A percentile compares a stretch with the other conserved stretches of the same genome.
Evolutionary conservation across 73 alveolate genomes (phyloP).

Genomic region (Paramecium octaurelia): DNA sequence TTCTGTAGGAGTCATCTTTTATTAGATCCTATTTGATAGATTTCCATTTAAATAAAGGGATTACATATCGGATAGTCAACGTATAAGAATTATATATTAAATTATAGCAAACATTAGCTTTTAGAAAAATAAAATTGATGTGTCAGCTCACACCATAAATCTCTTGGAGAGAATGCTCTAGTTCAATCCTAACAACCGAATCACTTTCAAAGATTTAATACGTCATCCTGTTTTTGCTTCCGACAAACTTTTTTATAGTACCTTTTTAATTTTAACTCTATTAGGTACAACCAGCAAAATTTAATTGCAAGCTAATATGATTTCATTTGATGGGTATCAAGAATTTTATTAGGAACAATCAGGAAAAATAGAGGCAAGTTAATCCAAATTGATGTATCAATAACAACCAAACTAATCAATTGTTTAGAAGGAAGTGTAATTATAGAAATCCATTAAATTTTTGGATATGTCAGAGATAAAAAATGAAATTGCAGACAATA

Average conservation of each 20-base stretch:
- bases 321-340: not conserved
- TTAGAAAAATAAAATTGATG: not conserved
- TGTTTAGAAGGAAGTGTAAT: not conserved
- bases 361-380: not conserved
- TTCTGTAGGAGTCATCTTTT: conserved; percentile 10
- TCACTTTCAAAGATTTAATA: not conserved
- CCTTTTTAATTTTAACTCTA: not conserved
- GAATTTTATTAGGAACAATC: not conserved
- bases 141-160: not conserved
- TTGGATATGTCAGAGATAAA: not conserved
- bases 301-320: not conserved
- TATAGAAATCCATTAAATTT: not conserved
- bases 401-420: not conserved
- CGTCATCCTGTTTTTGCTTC: not conserved
- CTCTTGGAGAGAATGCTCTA: not conserved
- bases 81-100: not conserved
- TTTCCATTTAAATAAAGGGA: not conserved
- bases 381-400: not conserved
- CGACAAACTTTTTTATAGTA: not conserved
- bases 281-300: not conserved
- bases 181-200: not conserved
- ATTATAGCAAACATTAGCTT: not conserved
- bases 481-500: not conserved
- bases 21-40: not conserved
- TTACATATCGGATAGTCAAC: not conserved